Conservation (phyloP, 2,329 filamentous ascomycete genomes). For the Colletotrichum zoysiae region DNA sequence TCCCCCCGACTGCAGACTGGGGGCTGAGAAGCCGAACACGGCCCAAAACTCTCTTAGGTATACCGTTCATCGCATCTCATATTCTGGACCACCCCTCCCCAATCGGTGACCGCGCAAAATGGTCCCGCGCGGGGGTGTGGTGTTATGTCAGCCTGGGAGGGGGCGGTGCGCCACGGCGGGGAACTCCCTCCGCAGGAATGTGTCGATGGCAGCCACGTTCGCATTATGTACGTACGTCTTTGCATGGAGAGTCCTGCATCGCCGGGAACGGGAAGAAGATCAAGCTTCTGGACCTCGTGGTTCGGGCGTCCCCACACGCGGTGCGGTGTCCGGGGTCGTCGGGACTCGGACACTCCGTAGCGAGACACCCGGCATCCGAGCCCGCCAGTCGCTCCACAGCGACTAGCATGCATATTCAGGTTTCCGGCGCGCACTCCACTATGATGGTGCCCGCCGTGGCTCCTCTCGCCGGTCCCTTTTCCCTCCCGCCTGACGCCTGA, state of each 20-base stretch:
- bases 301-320: constrained; percentile 13
- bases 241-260: constrained; percentile 9
- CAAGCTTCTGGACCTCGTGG: constrained; percentile 15
- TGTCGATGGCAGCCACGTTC: not conserved
- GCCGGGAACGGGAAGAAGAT: not conserved
- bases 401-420: not conserved
- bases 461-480: not conserved
- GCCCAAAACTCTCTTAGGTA: not conserved
- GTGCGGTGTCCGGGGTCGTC: not conserved
- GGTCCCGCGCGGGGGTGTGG: not conserved
- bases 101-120: not conserved
- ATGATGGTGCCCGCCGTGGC: not conserved
- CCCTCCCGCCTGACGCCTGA: not conserved
- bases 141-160: no score
- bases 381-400: not conserved
- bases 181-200: constrained; percentile 9
- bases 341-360: constrained; percentile 25
- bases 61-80: constrained; percentile 15
- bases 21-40: no score
- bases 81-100: no score
- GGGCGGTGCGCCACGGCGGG: not conserved
- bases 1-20: not conserved
- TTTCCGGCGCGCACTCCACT: no score
- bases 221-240: not conserved
- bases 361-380: not conserved